Percentiles rank a stretch among this genome's conserved stretches.
phyloP scores from a whole-genome alignment of 2,329 filamentous ascomycete species.

The Calonectria pseudoreteaudii region DNA sequence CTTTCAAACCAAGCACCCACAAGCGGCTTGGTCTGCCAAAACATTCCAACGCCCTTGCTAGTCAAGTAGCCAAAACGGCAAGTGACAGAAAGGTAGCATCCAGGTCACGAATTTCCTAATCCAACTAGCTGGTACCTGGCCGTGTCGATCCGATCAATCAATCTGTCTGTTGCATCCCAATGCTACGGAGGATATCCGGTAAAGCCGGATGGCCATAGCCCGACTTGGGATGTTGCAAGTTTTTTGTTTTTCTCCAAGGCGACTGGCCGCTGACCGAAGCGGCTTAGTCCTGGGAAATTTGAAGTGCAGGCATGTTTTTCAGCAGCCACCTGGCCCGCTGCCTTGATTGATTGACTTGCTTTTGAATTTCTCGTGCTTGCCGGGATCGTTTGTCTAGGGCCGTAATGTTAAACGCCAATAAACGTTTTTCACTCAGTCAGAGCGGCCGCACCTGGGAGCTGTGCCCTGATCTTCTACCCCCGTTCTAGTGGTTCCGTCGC shows the following conservation, averaged over 20 bases:
- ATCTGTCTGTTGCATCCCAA: conserved; percentile 26
- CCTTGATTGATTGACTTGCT: conserved; percentile 1
- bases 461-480: conserved; percentile 19
- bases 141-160: conserved; percentile 31
- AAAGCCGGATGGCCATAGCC: conserved; percentile 17
- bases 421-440: background rate
- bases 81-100: conserved; percentile 19
- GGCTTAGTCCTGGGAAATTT: conserved; percentile 10
- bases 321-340: background rate
- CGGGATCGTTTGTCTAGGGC: conserved; percentile 13
- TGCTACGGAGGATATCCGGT: conserved; percentile 18
- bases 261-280: conserved; percentile 11
- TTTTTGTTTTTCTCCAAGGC: background rate
- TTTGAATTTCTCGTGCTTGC: background rate
- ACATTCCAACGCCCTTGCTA: conserved; percentile 15
- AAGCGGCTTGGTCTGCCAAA: conserved; percentile 1
- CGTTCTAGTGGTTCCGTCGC: conserved; percentile 21
- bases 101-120: conserved; percentile 28
- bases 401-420: conserved; percentile 9
- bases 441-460: conserved; percentile 5
- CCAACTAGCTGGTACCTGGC: conserved; percentile 21
- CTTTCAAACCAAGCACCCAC: conserved; percentile 2
- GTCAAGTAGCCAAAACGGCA: conserved; percentile 11
- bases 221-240: conserved; percentile 11
- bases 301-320: background rate